phyloP scores from a whole-genome alignment of 2,329 filamentous ascomycete genomes.

The Paradendryphiella salina region DNA sequence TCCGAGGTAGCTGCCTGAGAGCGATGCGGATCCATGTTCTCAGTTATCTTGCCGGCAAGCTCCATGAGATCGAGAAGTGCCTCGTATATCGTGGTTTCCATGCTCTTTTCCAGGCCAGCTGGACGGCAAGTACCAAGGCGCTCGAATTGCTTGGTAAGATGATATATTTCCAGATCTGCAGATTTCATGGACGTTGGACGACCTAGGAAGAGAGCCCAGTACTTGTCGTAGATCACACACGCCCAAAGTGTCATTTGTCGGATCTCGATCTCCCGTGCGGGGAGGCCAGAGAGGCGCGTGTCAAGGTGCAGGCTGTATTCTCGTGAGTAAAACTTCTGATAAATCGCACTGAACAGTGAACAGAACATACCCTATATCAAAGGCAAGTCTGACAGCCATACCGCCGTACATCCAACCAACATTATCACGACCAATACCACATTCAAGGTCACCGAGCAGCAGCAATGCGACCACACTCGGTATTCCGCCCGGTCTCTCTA shows the following conservation, averaged over 20 bases:
- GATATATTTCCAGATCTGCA: conserved; percentile 56
- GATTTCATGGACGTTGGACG: conserved; percentile 59
- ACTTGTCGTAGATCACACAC: conserved; percentile 58
- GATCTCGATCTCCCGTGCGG: conserved; percentile 54
- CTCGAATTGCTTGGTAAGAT: conserved; percentile 53
- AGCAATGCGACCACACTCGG: conserved; percentile 58
- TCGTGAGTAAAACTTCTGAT: not conserved
- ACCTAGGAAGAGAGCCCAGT: conserved; percentile 60
- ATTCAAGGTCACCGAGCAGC: conserved; percentile 58
- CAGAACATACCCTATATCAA: conserved; percentile 32
- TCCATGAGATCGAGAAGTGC: conserved; percentile 61
- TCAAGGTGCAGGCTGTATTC: conserved; percentile 54
- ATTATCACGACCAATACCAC: conserved; percentile 58
- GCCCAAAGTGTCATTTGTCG: conserved; percentile 58
- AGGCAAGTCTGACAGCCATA: conserved; percentile 40
- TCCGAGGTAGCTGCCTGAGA: conserved; percentile 33
- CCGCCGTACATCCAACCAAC: conserved; percentile 60
- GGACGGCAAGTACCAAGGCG: conserved; percentile 48
- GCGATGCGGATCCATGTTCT: conserved; percentile 46
- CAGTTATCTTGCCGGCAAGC: conserved; percentile 57
- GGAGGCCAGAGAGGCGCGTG: conserved; percentile 49
- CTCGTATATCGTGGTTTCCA: conserved; percentile 54
- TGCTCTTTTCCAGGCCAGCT: conserved; percentile 40
- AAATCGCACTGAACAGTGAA: too few species aligned
- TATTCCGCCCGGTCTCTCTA: conserved; percentile 58